Evolutionary conservation across 1,284 basidiomycete species (phyloP), one percentile per base, ranked within the genome.

Genomic region (Mycena sp.): DNA sequence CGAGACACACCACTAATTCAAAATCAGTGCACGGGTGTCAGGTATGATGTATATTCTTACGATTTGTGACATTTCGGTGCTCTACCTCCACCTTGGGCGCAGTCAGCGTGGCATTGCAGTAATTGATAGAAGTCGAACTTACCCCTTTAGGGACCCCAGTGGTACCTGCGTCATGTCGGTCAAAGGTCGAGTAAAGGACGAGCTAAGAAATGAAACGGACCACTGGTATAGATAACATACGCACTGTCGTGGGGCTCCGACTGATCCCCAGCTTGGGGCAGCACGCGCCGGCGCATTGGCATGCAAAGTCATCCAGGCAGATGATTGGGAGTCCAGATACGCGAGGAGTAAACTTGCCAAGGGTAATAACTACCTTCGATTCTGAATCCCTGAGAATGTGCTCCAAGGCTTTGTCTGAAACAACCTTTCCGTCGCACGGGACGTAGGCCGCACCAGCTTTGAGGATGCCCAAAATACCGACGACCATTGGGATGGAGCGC

Each of bases 201-300:
- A 17, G 26, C 35, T 57, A 43, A 5, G 44, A 38, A 61, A 29
- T 58, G 30, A 43, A 50, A 71, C 81, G 58, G 69, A 87, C 86
- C 86, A 49, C 85, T 86, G 9, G 85, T 87, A 70, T 87, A 88
- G 56, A 88, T 87, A 38, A 87, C 82, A 74, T 87, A 87, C 12
- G 80, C 81, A 40, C 81, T 81, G 67, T 85, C 81, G n/a, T 74
- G 71, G 7, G 80, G 70, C 32, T 73, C 75, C 4, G 79, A 79
- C 19, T 78, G 61, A 64, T 85, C 82, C 52, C 74, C 7, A 78
- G 80, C 64, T 80, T 82, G 26, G 69, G 58, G 63, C 78, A 78
- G 58, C 74, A 70, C 30, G 32, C 21, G 12, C 45, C 56, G 3
- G 32, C 7, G 35, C 67, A 67, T 28, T 71, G 64, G 46, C 77